These are phyloP conservation scores for Diaporthe ampelina DNA, from an alignment of 2,329 filamentous ascomycete genomes.

Conservation along the genomic window DNA sequence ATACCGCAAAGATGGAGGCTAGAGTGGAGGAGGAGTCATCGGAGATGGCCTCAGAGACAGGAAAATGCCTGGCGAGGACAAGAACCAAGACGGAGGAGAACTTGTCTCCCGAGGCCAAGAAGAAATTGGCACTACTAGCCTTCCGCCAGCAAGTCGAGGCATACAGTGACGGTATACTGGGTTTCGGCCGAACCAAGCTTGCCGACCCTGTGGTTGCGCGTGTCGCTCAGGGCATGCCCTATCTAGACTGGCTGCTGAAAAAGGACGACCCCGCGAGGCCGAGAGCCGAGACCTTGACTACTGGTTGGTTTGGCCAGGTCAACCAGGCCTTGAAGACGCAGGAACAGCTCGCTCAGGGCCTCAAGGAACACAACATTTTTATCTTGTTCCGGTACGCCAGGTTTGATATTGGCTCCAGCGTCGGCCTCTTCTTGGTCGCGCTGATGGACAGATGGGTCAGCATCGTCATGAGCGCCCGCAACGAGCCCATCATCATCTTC, in stretches of 20 bases:
- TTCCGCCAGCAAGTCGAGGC: conserved; percentile 55
- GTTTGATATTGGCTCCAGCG: conserved; percentile 54
- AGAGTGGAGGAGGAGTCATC: conserved; percentile 25
- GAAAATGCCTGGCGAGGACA: conserved; percentile 11
- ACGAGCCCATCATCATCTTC: conserved; percentile 49
- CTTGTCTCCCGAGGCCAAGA: conserved; percentile 40
- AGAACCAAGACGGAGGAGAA: conserved; percentile 43
- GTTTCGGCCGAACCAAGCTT: conserved; percentile 34
- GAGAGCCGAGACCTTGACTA: conserved; percentile 49
- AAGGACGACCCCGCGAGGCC: conserved; percentile 49
- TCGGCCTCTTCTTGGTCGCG: conserved; percentile 55
- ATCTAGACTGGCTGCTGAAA: conserved; percentile 53
- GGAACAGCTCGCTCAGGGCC: conserved; percentile 51
- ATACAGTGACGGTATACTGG: conserved; percentile 40
- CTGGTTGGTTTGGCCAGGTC: conserved; percentile 54
- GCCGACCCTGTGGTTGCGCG: conserved; percentile 44
- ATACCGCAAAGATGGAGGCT: conserved; percentile 50
- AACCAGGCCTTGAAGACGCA: conserved; percentile 52
- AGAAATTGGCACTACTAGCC: conserved; percentile 44
- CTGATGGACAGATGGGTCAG: conserved; percentile 56
- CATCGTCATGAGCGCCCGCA: conserved; percentile 51
- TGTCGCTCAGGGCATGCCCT: conserved; percentile 50
- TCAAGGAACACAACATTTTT: conserved; percentile 56
- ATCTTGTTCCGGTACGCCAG: conserved; percentile 53
- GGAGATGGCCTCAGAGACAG: conserved; percentile 21